A percentile compares a stretch with the other conserved stretches of the same genome.
These are phyloP conservation scores for Hymenoscyphus occultus DNA, from an alignment of 2,329 filamentous ascomycete species.

Conservation along the genomic window DNA sequence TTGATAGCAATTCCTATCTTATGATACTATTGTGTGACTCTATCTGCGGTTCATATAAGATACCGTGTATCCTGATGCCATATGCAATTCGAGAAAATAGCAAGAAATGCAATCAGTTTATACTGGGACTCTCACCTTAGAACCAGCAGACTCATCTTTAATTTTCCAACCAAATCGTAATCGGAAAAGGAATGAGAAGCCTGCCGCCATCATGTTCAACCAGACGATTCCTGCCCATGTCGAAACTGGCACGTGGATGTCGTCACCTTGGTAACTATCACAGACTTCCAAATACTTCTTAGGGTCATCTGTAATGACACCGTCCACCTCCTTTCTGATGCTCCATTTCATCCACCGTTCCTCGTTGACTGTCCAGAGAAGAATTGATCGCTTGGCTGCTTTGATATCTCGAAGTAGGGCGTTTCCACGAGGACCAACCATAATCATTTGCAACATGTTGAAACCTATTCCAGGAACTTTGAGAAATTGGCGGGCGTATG, in stretches of 20 bases:
- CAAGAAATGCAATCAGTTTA: not conserved
- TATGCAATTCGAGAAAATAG: too few species aligned
- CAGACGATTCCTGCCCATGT: conserved; percentile 21
- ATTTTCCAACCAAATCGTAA: conserved; percentile 23
- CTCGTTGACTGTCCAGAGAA: conserved; percentile 86
- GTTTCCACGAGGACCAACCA: conserved; percentile 65
- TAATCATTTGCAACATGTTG: conserved; percentile 68
- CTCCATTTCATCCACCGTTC: conserved; percentile 78
- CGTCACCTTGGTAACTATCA: conserved; percentile 34
- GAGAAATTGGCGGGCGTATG: conserved; percentile 68
- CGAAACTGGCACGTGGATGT: conserved; percentile 17
- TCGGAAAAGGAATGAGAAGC: conserved; percentile 26
- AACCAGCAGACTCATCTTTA: conserved; percentile 11
- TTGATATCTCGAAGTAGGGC: conserved; percentile 63
- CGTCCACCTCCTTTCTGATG: conserved; percentile 64
- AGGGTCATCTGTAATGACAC: conserved; percentile 84
- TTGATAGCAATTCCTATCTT: too few species aligned
- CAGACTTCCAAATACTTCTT: conserved; percentile 63
- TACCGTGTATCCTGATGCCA: too few species aligned
- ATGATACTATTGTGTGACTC: too few species aligned
- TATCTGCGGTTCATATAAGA: too few species aligned
- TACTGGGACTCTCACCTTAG: conserved; percentile 4
- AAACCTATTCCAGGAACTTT: conserved; percentile 66
- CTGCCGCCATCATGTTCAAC: conserved; percentile 23
- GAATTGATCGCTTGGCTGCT: conserved; percentile 56